These are phyloP conservation scores for Pseudognaphalium luteoalbum DNA, from an alignment of 129 eudicot genomes.

Conservation along the genomic window DNA sequence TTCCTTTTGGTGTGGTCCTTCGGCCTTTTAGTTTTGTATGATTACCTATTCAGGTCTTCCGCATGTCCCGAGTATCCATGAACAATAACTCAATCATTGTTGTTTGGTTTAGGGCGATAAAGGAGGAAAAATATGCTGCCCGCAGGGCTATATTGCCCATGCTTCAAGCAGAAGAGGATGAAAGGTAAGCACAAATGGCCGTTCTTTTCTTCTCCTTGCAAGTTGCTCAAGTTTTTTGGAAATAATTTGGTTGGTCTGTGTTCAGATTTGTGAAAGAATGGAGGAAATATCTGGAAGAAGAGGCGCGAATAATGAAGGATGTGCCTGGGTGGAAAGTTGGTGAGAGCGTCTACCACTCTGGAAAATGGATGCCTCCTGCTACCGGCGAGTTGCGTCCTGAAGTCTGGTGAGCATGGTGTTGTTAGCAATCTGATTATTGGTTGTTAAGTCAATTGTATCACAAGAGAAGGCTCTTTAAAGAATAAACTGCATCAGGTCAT, in stretches of 20 bases:
- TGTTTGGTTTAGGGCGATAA: slow-evolving; percentile 61
- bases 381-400: slow-evolving; percentile 94
- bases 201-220: background rate
- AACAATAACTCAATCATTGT: background rate
- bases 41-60: background rate
- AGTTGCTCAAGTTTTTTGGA: background rate
- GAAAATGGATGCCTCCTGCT: slow-evolving; percentile 99
- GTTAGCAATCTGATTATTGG: background rate
- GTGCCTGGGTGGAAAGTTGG: slow-evolving; percentile 99
- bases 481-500: background rate
- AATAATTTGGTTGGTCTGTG: background rate
- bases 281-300: slow-evolving; percentile 82
- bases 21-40: background rate
- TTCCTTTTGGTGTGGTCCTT: background rate
- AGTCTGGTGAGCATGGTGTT: slow-evolving; percentile 58
- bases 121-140: slow-evolving; percentile 89
- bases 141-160: slow-evolving; percentile 86
- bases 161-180: slow-evolving; percentile 99
- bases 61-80: background rate
- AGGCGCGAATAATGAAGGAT: slow-evolving; percentile 93
- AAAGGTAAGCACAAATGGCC: slow-evolving; percentile 53
- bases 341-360: slow-evolving; percentile 90
- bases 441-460: background rate
- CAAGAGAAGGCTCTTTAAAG: slow-evolving; percentile 1
- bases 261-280: slow-evolving; percentile 92